These are phyloP conservation scores for Isabelozyma pseudorhagii DNA, from an alignment of 805 yeast species.

Conservation along the genomic window DNA sequence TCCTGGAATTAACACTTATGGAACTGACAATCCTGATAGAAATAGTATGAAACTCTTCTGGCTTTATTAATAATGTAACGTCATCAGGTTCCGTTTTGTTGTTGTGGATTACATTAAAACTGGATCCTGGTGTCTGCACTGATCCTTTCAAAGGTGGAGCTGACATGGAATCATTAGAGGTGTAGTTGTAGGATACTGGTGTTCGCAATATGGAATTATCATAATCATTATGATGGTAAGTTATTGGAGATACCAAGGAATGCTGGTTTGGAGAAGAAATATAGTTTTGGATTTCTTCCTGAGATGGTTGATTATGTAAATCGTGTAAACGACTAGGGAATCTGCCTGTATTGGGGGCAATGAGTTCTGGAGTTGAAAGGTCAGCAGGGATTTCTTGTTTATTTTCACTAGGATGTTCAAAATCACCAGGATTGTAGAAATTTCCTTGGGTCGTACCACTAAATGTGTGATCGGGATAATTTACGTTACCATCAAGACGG, in stretches of 20 bases:
- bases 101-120: slow-evolving; percentile 15
- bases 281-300: slow-evolving; percentile 8
- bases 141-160: slow-evolving; percentile 1
- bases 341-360: neutral
- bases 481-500: no score
- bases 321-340: neutral
- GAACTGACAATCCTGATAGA: slow-evolving; percentile 49
- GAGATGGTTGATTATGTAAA: slow-evolving; percentile 1
- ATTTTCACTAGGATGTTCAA: neutral
- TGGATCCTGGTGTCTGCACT: slow-evolving; percentile 1
- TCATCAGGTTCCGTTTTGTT: slow-evolving; percentile 35
- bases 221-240: neutral
- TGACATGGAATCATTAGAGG: neutral
- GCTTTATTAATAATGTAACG: slow-evolving; percentile 53
- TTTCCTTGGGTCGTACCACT: neutral
- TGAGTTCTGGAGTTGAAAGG: slow-evolving; percentile 18
- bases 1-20: slow-evolving; percentile 31
- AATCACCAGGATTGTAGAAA: no score
- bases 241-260: neutral
- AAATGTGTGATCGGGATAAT: neutral
- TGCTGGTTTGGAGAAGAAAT: slow-evolving; percentile 13
- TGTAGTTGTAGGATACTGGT: slow-evolving; percentile 4
- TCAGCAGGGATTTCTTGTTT: slow-evolving; percentile 1
- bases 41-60: slow-evolving; percentile 54
- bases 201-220: neutral